These are phyloP conservation scores for Fusarium sp. DNA, from an alignment of 2,329 filamentous ascomycete genomes.

Conservation along the genomic window DNA sequence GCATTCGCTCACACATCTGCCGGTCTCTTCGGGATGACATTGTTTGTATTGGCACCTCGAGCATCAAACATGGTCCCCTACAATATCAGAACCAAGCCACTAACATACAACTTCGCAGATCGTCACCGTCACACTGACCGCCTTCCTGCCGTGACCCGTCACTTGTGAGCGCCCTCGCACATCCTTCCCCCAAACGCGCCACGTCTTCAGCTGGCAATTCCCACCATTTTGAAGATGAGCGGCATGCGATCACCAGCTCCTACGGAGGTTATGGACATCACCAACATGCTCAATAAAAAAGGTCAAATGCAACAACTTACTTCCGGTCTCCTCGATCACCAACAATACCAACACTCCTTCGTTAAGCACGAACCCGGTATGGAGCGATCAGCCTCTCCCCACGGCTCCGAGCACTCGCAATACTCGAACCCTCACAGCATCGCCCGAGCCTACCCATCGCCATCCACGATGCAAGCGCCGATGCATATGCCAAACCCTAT, in stretches of 20 bases:
- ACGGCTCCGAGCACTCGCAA: slow-evolving; percentile 70
- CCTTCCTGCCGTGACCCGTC: slow-evolving; percentile 44
- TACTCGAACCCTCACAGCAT: slow-evolving; percentile 64
- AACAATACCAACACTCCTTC: slow-evolving; percentile 49
- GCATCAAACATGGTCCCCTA: slow-evolving; percentile 6
- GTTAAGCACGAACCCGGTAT: slow-evolving; percentile 57
- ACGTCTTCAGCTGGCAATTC: slow-evolving; percentile 34
- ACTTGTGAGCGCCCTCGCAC: slow-evolving; percentile 39
- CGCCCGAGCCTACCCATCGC: slow-evolving; percentile 65
- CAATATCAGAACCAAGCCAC: slow-evolving; percentile 11
- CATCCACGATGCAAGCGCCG: slow-evolving; percentile 63
- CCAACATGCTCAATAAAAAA: slow-evolving; percentile 66
- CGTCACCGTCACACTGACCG: slow-evolving; percentile 39
- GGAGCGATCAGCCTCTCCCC: slow-evolving; percentile 68
- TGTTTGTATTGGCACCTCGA: slow-evolving; percentile 11
- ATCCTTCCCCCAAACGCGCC: slow-evolving; percentile 39
- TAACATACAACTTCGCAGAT: slow-evolving; percentile 37
- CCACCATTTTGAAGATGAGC: slow-evolving; percentile 47
- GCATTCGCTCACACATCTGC: slow-evolving; percentile 21
- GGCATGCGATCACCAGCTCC: slow-evolving; percentile 60
- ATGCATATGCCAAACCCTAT: slow-evolving; percentile 61
- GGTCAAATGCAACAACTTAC: slow-evolving; percentile 54
- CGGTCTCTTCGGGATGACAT: slow-evolving; percentile 9
- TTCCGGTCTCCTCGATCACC: slow-evolving; percentile 50
- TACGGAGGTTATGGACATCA: slow-evolving; percentile 65